Percentiles rank a stretch among this genome's conserved stretches.
These are phyloP conservation scores for Haberlea rhodopensis DNA, from an alignment of 257 asterid genomes.

Conservation along the genomic window DNA sequence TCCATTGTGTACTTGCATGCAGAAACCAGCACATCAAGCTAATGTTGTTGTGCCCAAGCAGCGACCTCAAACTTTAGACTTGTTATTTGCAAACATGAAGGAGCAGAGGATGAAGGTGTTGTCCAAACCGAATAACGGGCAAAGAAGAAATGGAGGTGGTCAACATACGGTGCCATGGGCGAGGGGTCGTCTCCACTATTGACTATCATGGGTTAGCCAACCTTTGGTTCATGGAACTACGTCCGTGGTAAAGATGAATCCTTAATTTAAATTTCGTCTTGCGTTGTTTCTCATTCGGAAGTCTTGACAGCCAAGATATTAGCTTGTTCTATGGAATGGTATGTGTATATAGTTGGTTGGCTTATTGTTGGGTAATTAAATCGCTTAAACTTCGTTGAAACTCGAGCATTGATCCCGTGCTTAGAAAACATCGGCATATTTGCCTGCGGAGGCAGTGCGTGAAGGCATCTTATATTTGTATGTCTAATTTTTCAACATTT, in stretches of 20 bases:
- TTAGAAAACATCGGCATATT: no score
- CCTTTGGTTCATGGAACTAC: background rate
- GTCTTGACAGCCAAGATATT: background rate
- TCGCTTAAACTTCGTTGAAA: no score
- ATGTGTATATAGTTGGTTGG: background rate
- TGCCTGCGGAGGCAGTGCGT: no score
- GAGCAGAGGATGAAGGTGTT: slow-evolving; percentile 63
- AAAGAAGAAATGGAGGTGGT: slow-evolving; percentile 53
- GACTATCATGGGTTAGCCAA: slow-evolving; percentile 7
- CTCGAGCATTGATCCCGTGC: no score
- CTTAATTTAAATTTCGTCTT: no score
- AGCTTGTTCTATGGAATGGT: background rate
- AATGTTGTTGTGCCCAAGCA: slow-evolving; percentile 42
- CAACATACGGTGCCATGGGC: slow-evolving; percentile 67
- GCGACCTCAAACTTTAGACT: slow-evolving; percentile 76
- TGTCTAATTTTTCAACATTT: no score
- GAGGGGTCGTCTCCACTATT: slow-evolving; percentile 51
- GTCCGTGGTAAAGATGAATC: background rate
- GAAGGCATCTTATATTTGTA: no score
- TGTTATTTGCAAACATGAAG: slow-evolving; percentile 86
- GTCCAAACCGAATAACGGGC: slow-evolving; percentile 40
- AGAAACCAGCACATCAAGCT: slow-evolving; percentile 46
- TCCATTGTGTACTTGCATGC: slow-evolving; percentile 23
- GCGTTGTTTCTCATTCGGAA: background rate
- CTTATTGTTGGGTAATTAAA: no score